Conservation (phyloP, 2,329 filamentous ascomycete genomes). For the Dissoconium aciculare region DNA sequence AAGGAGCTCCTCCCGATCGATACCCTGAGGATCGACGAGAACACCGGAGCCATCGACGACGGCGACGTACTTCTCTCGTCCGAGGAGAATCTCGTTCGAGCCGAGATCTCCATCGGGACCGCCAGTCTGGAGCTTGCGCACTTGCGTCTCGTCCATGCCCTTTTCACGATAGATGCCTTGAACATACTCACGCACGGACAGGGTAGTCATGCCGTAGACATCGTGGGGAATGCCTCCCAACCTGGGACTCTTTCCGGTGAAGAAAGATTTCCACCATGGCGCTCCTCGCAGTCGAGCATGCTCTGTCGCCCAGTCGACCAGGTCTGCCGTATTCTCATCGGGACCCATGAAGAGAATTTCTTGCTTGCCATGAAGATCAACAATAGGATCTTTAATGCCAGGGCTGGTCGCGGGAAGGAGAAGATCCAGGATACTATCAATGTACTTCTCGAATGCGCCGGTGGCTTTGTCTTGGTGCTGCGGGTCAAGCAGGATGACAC, state of each 20-base stretch:
- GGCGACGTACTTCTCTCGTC: conserved; percentile 87
- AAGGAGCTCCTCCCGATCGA: conserved; percentile 68
- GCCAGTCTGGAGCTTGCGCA: conserved; percentile 93
- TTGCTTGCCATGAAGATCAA: conserved; percentile 84
- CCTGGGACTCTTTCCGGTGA: conserved; percentile 94
- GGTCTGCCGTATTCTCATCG: conserved; percentile 93
- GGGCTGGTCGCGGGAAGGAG: conserved; percentile 78
- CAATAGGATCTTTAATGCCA: conserved; percentile 97
- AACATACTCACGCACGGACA: conserved; percentile 92
- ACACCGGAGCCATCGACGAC: conserved; percentile 96
- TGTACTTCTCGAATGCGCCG: conserved; percentile 98
- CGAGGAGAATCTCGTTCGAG: conserved; percentile 92
- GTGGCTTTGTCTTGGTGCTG: conserved; percentile 85
- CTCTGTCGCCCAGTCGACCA: conserved; percentile 97
- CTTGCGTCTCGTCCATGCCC: conserved; percentile 67
- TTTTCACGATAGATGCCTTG: conserved; percentile 95
- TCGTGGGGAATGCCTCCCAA: conserved; percentile 96
- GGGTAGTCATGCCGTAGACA: conserved; percentile 89
- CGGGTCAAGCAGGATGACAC: conserved; percentile 85
- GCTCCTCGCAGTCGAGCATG: conserved; percentile 77
- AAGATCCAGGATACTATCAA: conserved; percentile 93
- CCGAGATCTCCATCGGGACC: conserved; percentile 93
- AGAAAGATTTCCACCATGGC: conserved; percentile 99
- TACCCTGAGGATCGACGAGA: conserved; percentile 77
- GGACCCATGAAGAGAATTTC: conserved; percentile 98